These are phyloP conservation scores for Leccinellum luteum DNA, from an alignment of 768 basidiomycete genomes.

Conservation along the genomic window DNA sequence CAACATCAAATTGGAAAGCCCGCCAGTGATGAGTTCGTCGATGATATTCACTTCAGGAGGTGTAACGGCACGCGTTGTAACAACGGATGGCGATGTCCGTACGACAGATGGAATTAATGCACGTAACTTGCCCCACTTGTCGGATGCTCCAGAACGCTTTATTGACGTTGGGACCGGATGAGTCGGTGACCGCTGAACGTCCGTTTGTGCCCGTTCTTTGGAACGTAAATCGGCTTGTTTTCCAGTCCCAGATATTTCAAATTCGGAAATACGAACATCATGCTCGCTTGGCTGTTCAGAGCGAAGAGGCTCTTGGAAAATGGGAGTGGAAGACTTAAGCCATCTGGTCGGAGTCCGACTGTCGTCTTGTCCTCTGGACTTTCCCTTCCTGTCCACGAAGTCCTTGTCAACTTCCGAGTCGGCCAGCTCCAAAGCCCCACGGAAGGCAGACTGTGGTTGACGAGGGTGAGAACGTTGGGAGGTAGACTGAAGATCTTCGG, in stretches of 20 bases:
- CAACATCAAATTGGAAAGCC: constrained; percentile 75
- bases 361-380: constrained; percentile 47
- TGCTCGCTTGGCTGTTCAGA: constrained; percentile 21
- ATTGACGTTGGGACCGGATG: constrained; percentile 25
- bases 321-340: constrained; percentile 45
- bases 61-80: constrained; percentile 45
- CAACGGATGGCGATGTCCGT: constrained; percentile 33
- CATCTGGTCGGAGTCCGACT: constrained; percentile 54
- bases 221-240: constrained; percentile 7
- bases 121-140: constrained; percentile 64
- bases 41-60: constrained; percentile 66
- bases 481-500: constrained; percentile 32
- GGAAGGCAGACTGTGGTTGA: constrained; percentile 46
- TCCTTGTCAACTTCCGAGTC: constrained; percentile 35
- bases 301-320: constrained; percentile 30
- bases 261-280: constrained; percentile 21
- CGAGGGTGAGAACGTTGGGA: constrained; percentile 28
- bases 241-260: not conserved
- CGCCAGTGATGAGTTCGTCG: constrained; percentile 79
- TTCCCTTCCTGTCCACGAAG: constrained; percentile 50
- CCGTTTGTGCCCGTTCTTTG: not conserved
- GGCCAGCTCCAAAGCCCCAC: constrained; percentile 57
- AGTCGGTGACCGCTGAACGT: constrained; percentile 25
- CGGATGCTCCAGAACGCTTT: constrained; percentile 26
- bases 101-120: constrained; percentile 61